Percentiles rank a stretch among this genome's conserved stretches.
phyloP scores from a whole-genome alignment of 2,329 filamentous ascomycete species.

The Trichoderma hamatum region DNA sequence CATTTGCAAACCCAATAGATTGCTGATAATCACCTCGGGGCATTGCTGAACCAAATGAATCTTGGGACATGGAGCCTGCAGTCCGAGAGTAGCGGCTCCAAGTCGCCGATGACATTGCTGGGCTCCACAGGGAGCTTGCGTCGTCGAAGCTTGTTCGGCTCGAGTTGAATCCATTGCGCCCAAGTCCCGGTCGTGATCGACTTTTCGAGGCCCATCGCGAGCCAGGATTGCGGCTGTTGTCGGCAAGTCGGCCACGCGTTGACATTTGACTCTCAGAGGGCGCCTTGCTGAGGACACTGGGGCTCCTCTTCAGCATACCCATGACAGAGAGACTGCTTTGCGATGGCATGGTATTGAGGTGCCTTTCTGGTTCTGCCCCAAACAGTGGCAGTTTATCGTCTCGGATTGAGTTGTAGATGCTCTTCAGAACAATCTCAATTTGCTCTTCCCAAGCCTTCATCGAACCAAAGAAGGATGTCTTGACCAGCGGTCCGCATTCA shows the following conservation, averaged over 20 bases:
- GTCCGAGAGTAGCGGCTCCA: constrained; percentile 97
- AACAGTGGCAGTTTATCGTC: constrained; percentile 85
- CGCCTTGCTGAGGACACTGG: constrained; percentile 89
- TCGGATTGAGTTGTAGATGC: constrained; percentile 88
- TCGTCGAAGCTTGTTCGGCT: constrained; percentile 95
- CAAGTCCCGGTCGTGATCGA: constrained; percentile 74
- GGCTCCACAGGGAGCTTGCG: constrained; percentile 86
- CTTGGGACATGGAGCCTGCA: constrained; percentile 87
- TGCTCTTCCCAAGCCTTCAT: constrained; percentile 84
- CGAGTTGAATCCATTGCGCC: constrained; percentile 79
- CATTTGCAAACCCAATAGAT: constrained; percentile 96
- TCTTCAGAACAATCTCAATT: constrained; percentile 86
- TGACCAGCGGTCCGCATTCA: constrained; percentile 76
- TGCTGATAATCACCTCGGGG: constrained; percentile 85
- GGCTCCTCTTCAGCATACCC: constrained; percentile 78
- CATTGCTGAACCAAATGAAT: constrained; percentile 80
- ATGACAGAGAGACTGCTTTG: constrained; percentile 73
- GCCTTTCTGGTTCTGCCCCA: constrained; percentile 61
- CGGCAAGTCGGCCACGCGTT: constrained; percentile 69
- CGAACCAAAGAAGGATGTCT: constrained; percentile 72
- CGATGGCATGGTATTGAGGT: constrained; percentile 43
- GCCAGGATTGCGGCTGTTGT: constrained; percentile 55
- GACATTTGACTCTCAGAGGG: constrained; percentile 79
- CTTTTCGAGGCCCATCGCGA: constrained; percentile 84
- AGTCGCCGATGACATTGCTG: constrained; percentile 79